Base-by-base conservation (phyloP, 495 filamentous ascomycete genomes). In the Penicillium ochrochloron region DNA sequence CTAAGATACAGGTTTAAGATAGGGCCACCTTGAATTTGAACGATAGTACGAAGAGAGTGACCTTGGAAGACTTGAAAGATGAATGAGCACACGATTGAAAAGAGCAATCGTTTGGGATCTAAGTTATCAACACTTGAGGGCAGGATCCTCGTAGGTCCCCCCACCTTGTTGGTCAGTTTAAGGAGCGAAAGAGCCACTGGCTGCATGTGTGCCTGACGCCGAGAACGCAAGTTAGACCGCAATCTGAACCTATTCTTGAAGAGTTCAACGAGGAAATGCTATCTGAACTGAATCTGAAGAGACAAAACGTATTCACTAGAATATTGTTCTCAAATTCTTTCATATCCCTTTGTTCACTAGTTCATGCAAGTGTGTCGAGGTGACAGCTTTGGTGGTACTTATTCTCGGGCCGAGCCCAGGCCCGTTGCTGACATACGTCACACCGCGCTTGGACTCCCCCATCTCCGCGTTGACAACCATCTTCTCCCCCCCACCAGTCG, bases 391-490 rank as follows among this genome's bases (percentile, higher is more conserved):
- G 44, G 19, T 48, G 21, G 19, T 9, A 14, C 9, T 23, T 4
- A 23, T 11, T 23, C 9, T 58, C 56, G 39, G 56, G 46, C 64
- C 61, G 56, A 69, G 63, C 33, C 54, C 37, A 58, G 46, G 29
- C 50, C 64, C 59, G 35, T 50, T 69, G 75, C 70, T 70, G 70
- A 75, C 70, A 66, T 76, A 79, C 74, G 74, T 77, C 75, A 76
- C 74, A 72, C 67, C 71, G 67, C 71, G 68, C 70, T 75, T 65
- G 66, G 65, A 65, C 73, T 66, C 63, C 57, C 19, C 52, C 61
- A 59, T 62, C 69, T 74, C 69, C 70, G 67, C 71, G 66, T 72
- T 76, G 77, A 72, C 77, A 80, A 74, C 77, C 76, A 78, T 73
- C 70, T 67, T 64, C 68, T 53, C 55, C 69, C 70, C 66, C 1